Evolutionary conservation across 2,329 filamentous ascomycete genomes (phyloP), one percentile per base, ranked within the genome.

Genomic region (Fusarium burgessii): DNA sequence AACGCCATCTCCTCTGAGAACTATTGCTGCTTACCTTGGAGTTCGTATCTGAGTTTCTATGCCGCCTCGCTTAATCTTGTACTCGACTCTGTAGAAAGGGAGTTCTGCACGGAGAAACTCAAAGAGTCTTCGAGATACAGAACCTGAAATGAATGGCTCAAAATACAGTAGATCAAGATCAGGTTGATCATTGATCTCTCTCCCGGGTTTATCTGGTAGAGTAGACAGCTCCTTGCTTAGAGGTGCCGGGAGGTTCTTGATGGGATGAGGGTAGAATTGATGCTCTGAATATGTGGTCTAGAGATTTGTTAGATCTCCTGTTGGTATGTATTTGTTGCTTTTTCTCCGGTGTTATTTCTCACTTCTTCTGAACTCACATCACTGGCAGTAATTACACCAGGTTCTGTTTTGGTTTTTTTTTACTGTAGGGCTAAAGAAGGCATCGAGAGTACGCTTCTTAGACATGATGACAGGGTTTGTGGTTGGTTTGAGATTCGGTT

Each of bases 151-250:
- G 70, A 92, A 95, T 0, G 92, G 92, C 74, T 93, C 86, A 77
- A 91, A 95, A 80, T 93, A 93, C 12, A 95, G 80, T 0, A 95
- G 84, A 77, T 95, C 91, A 0, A 95, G 85, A 69, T 94, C 87
- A 0, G 88, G 87, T 74, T 92, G 89, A 75, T 93, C 85, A 72
- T 89, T 89, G 71, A 94, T 91, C 5, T 78, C 74, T 47, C 81
- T 84, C 2, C 85, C 87, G 65, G 87, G 83, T 23, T 84, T 81
- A 2, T 86, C 84, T 9, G 90, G 89, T 3, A 85, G 73, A 7
- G 82, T 83, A 0, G 76, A 66, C 5, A 88, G 62, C 47, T 83
- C 82, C 18, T 75, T 78, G 51, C 76, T 76, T 12, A 87, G 72
- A 11, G 79, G 74, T 5, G 66, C 20, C 17, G 84, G 81, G 12